A percentile compares a stretch with the other conserved stretches of the same genome.
Conservation (phyloP, 371 early-diverging fungal genomes). For the Actinomucor elegans region DNA sequence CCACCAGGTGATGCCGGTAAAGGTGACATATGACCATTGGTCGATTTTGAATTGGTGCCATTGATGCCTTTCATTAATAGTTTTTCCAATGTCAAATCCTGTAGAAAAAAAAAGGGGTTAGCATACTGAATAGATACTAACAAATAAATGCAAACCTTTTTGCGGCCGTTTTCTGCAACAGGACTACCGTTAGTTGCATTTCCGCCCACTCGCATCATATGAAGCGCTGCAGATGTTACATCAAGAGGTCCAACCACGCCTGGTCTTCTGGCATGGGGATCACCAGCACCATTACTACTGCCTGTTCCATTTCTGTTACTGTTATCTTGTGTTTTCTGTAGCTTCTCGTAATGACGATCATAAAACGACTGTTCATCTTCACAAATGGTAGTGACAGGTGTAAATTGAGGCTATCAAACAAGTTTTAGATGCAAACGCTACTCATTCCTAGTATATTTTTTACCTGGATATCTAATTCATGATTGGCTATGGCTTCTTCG, state of each 20-base stretch:
- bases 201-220: constrained; percentile 22
- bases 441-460: not conserved
- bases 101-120: no score
- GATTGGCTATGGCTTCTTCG: constrained; percentile 46
- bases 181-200: not conserved
- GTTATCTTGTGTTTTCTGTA: constrained; percentile 47
- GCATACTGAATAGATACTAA: no score
- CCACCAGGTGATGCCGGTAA: not conserved
- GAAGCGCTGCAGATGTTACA: constrained; percentile 18
- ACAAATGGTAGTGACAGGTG: constrained; percentile 55
- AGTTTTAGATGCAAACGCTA: no score
- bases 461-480: constrained; percentile 43
- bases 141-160: no score
- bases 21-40: constrained; percentile 6
- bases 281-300: constrained; percentile 6
- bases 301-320: constrained; percentile 23
- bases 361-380: constrained; percentile 90
- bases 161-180: constrained; percentile 2
- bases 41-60: no score
- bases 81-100: constrained; percentile 10
- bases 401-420: constrained; percentile 38
- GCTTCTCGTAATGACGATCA: constrained; percentile 71
- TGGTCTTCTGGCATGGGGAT: constrained; percentile 27
- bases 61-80: constrained; percentile 5
- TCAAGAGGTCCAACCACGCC: constrained; percentile 39